These are phyloP conservation scores for Tardiomyces digboiensis DNA, from an alignment of 1,139 yeast species.

Conservation along the genomic window DNA sequence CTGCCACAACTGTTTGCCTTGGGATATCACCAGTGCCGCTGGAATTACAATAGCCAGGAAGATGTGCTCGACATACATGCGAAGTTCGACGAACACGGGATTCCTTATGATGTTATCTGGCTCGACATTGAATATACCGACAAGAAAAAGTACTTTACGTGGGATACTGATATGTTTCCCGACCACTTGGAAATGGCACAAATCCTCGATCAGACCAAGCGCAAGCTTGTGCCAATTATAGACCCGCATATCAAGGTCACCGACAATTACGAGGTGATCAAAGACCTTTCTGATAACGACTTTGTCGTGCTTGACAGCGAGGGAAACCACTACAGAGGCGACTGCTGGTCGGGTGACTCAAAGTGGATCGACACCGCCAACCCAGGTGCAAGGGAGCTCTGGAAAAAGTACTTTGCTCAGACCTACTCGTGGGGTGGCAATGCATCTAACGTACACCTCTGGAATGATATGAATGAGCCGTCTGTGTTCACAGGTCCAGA, in stretches of 20 bases:
- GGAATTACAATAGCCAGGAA: constrained; percentile 88
- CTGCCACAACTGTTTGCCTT: constrained; percentile 76
- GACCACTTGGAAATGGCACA: constrained; percentile 59
- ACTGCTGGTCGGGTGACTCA: constrained; percentile 98
- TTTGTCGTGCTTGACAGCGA: constrained; percentile 37
- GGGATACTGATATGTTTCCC: constrained; percentile 72
- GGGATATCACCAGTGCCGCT: constrained; percentile 94
- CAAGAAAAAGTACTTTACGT: constrained; percentile 78
- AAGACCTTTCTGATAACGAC: constrained; percentile 33
- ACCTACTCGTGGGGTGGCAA: constrained; percentile 42
- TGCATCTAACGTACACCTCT: constrained; percentile 58
- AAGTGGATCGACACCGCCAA: constrained; percentile 85
- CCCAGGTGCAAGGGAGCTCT: constrained; percentile 48
- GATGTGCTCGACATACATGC: constrained; percentile 67
- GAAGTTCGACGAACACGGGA: constrained; percentile 59
- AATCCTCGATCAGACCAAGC: constrained; percentile 57
- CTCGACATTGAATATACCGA: constrained; percentile 90
- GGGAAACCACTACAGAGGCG: constrained; percentile 57
- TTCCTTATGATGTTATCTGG: constrained; percentile 95
- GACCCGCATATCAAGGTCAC: constrained; percentile 79
- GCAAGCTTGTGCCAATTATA: constrained; percentile 75
- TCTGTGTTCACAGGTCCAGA: constrained; percentile 94
- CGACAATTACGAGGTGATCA: constrained; percentile 54
- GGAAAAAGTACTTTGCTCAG: constrained; percentile 41
- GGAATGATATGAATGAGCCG: constrained; percentile 99